These are phyloP conservation scores for Xenosphaeropsis pyriputrescens DNA, from an alignment of 2,329 filamentous ascomycete genomes.

Conservation along the genomic window DNA sequence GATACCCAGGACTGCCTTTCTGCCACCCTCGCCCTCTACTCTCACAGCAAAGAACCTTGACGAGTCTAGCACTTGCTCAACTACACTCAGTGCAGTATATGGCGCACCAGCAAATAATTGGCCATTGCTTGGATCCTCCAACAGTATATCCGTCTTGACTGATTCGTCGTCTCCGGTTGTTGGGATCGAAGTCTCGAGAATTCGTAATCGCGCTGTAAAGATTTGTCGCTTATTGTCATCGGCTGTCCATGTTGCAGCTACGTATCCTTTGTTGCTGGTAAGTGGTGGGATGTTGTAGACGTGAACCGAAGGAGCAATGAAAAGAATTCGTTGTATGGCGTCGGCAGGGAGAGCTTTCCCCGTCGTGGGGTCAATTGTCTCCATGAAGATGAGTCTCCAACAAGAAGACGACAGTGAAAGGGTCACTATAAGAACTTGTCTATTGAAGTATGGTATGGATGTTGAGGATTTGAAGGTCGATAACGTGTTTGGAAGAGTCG, in stretches of 20 bases:
- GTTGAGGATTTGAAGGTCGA: too few relatives aligned
- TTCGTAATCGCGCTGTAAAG: conserved; percentile 70
- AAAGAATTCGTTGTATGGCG: conserved; percentile 75
- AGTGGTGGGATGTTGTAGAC: conserved; percentile 80
- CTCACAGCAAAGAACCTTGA: conserved; percentile 74
- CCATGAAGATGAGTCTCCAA: conserved; percentile 7
- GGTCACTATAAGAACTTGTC: too few relatives aligned
- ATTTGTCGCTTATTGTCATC: conserved; percentile 57
- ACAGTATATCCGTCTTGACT: conserved; percentile 59
- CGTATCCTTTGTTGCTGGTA: conserved; percentile 64
- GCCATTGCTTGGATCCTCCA: conserved; percentile 61
- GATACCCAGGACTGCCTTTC: conserved; percentile 68
- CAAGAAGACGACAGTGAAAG: too few relatives aligned
- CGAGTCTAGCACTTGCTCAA: conserved; percentile 68
- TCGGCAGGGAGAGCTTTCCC: conserved; percentile 52
- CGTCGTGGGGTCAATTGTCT: conserved; percentile 52
- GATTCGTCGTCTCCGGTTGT: conserved; percentile 27
- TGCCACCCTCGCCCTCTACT: conserved; percentile 59
- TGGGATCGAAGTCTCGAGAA: conserved; percentile 56
- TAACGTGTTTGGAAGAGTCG: too few relatives aligned
- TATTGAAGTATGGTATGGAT: too few relatives aligned
- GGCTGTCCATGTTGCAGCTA: conserved; percentile 62
- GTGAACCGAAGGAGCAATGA: conserved; percentile 60
- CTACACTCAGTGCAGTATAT: conserved; percentile 48
- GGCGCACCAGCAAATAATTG: conserved; percentile 75